A percentile compares a stretch with the other conserved stretches of the same genome.
Conservation (phyloP, 2,329 filamentous ascomycete genomes). For the Colletotrichum sp. region DNA sequence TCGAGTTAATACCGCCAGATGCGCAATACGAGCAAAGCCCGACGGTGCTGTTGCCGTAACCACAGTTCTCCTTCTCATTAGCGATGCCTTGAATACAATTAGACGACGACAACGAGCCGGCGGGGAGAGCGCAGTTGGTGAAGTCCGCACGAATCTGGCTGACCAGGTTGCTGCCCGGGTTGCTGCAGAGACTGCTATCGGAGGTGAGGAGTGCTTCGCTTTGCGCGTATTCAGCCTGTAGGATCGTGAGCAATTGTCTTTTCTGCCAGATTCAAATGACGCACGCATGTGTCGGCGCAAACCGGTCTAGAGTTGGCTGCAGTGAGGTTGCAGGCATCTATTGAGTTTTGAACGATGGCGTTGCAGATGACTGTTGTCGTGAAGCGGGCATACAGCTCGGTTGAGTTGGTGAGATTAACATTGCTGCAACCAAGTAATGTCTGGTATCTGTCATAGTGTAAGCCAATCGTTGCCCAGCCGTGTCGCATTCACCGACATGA, state of each 20-base stretch:
- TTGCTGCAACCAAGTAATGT: slow-evolving; percentile 79
- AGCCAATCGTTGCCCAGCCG: neutral
- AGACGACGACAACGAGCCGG: slow-evolving; percentile 74
- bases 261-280: slow-evolving; percentile 28
- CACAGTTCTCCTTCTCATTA: slow-evolving; percentile 89
- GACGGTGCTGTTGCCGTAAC: slow-evolving; percentile 72
- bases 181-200: slow-evolving; percentile 74
- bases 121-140: slow-evolving; percentile 83
- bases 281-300: slow-evolving; percentile 87
- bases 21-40: slow-evolving; percentile 90
- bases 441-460: slow-evolving; percentile 69
- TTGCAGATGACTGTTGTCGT: slow-evolving; percentile 94
- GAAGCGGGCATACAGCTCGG: slow-evolving; percentile 88
- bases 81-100: slow-evolving; percentile 76
- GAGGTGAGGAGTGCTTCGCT: slow-evolving; percentile 87
- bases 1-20: slow-evolving; percentile 84
- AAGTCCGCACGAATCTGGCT: slow-evolving; percentile 90
- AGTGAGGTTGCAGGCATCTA: slow-evolving; percentile 69
- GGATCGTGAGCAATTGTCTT: slow-evolving; percentile 28
- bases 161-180: slow-evolving; percentile 67
- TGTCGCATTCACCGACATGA: neutral
- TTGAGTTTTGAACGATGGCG: slow-evolving; percentile 89
- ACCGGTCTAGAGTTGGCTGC: slow-evolving; percentile 72
- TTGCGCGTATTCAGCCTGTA: slow-evolving; percentile 78
- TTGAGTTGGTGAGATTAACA: slow-evolving; percentile 79